Percentiles rank a stretch among this genome's conserved stretches.
These are phyloP conservation scores for Schizochytrium sp. DNA, from an alignment of 108 stramenopile genomes.

Conservation along the genomic window DNA sequence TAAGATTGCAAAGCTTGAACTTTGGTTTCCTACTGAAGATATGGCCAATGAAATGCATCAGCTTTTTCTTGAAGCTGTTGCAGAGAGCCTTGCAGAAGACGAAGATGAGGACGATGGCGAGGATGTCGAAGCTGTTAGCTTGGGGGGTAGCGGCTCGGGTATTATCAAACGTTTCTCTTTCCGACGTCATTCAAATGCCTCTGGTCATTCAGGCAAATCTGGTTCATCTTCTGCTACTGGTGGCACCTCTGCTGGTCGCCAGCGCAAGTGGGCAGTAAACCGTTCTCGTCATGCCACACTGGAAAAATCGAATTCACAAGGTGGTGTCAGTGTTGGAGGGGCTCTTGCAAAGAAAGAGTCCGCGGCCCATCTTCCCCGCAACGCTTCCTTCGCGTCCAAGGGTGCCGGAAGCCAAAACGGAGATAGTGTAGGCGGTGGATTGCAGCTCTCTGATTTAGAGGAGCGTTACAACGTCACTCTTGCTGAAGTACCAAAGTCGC, in stretches of 20 bases:
- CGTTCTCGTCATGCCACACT: constrained; percentile 28
- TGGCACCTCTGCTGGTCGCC: background rate
- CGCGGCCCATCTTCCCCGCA: background rate
- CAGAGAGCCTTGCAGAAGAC: background rate
- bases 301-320: background rate
- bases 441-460: constrained; percentile 41
- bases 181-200: background rate
- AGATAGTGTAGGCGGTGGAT: constrained; percentile 44
- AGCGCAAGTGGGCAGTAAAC: constrained; percentile 56
- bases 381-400: background rate
- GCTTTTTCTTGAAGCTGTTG: background rate
- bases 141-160: background rate
- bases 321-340: background rate
- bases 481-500: background rate
- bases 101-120: constrained; percentile 4
- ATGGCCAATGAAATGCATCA: background rate
- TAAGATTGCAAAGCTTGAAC: constrained; percentile 50
- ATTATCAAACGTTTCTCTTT: background rate
- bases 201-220: background rate
- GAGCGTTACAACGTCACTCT: constrained; percentile 56
- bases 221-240: background rate
- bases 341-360: background rate
- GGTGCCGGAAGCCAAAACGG: background rate
- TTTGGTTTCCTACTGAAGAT: constrained; percentile 40
- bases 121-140: background rate